These are phyloP conservation scores for Macrolepiota fuliginosa DNA, from an alignment of 768 basidiomycete species.

Conservation along the genomic window DNA sequence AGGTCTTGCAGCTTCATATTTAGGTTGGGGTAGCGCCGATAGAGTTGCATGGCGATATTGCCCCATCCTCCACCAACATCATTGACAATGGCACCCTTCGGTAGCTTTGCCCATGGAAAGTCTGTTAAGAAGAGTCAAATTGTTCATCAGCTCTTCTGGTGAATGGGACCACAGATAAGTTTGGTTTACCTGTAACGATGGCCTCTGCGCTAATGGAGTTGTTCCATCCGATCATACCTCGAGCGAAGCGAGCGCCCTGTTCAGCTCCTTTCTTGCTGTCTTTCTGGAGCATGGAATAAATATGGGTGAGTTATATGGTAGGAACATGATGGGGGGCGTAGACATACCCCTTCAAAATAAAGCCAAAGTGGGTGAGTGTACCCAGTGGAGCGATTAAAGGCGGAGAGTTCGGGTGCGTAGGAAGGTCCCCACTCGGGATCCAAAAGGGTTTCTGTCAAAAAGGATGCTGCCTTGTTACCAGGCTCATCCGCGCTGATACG, in stretches of 20 bases:
- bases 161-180: background rate
- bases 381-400: constrained; percentile 22
- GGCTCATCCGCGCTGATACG: background rate
- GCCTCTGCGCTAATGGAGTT: constrained; percentile 25
- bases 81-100: constrained; percentile 26
- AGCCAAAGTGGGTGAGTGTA: constrained; percentile 18
- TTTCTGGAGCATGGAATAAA: background rate
- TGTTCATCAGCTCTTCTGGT: background rate
- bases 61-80: constrained; percentile 43
- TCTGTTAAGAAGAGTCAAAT: constrained; percentile 16
- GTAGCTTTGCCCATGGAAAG: constrained; percentile 31
- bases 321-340: background rate
- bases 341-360: constrained; percentile 22
- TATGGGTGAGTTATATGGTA: background rate
- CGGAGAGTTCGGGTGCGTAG: constrained; percentile 18
- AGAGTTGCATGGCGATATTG: constrained; percentile 27
- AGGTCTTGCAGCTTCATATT: constrained; percentile 35
- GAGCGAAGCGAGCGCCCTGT: constrained; percentile 23
- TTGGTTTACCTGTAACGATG: constrained; percentile 23
- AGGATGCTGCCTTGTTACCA: constrained; percentile 18
- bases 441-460: constrained; percentile 30
- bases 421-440: constrained; percentile 32
- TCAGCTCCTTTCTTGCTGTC: background rate
- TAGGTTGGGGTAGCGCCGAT: constrained; percentile 30
- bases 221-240: constrained; percentile 32